A percentile compares a stretch with the other conserved stretches of the same genome.
Evolutionary conservation across 2,329 filamentous ascomycete species (phyloP).

Genomic region (Talaromyces marneffei): DNA sequence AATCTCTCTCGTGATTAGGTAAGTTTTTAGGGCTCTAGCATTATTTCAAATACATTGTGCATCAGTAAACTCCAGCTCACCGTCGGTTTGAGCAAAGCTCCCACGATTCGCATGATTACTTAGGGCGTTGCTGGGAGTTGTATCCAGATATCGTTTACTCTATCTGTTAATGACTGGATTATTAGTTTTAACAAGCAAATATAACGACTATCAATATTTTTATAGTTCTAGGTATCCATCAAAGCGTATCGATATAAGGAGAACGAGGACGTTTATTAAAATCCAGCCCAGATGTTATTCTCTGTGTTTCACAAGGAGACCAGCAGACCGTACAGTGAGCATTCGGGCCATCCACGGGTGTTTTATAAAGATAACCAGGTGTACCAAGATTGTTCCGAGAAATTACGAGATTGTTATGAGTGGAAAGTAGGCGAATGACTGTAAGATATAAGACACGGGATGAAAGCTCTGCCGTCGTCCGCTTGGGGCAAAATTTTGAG

Average conservation of each 20-base stretch:
- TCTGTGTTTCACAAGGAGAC: background rate
- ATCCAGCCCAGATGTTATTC: background rate
- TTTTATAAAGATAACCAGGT: too few relatives aligned
- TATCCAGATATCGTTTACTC: background rate
- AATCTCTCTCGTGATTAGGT: background rate
- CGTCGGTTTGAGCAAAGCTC: background rate
- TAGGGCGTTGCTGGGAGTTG: background rate
- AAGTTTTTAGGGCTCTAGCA: background rate
- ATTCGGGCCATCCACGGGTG: too few relatives aligned
- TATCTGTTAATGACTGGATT: background rate
- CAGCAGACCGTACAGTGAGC: background rate
- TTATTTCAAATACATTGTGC: background rate
- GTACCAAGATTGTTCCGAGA: background rate
- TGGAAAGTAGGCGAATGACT: background rate
- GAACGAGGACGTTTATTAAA: background rate
- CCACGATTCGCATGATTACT: background rate
- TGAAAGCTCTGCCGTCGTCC: background rate
- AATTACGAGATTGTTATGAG: background rate
- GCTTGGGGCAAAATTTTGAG: background rate
- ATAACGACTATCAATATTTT: too few relatives aligned
- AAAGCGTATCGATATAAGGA: background rate
- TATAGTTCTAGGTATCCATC: background rate
- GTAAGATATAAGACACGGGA: background rate
- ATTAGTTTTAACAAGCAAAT: background rate
- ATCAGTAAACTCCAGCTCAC: background rate